These are phyloP conservation scores for Coemansia guatemalensis DNA, from an alignment of 192 early-diverging fungal genomes.

Conservation along the genomic window DNA sequence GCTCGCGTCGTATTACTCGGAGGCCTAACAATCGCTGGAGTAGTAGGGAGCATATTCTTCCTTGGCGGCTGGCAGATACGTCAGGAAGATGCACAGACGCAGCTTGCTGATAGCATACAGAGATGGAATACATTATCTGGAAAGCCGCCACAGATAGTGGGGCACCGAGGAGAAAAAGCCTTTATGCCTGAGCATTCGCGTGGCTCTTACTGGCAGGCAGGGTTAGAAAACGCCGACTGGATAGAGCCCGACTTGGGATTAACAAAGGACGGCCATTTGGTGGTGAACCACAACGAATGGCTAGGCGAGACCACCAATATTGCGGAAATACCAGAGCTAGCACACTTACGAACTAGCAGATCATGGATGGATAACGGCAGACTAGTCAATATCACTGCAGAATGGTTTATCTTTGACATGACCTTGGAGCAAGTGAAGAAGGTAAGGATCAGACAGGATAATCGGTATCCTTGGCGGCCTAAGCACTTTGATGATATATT, in stretches of 20 bases:
- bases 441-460: conserved; percentile 36
- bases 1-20: no score
- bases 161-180: conserved; percentile 55
- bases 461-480: conserved; percentile 30
- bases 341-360: conserved; percentile 26
- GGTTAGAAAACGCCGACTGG: conserved; percentile 45
- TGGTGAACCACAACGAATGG: conserved; percentile 55
- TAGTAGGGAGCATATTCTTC: no score
- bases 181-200: conserved; percentile 53
- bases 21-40: no score
- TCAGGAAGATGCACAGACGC: background rate
- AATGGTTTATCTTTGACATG: conserved; percentile 53
- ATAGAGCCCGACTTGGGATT: conserved; percentile 52
- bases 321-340: conserved; percentile 19
- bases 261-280: conserved; percentile 50
- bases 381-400: conserved; percentile 12
- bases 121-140: conserved; percentile 43
- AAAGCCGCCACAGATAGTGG: conserved; percentile 26
- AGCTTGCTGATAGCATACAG: background rate
- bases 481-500: conserved; percentile 46
- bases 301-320: conserved; percentile 44
- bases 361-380: conserved; percentile 31
- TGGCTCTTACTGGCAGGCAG: conserved; percentile 54
- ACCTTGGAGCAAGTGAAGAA: conserved; percentile 37
- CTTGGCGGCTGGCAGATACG: no score